Conservation (phyloP, 352 stramenopile species). For the Pythium pyrilobum region DNA sequence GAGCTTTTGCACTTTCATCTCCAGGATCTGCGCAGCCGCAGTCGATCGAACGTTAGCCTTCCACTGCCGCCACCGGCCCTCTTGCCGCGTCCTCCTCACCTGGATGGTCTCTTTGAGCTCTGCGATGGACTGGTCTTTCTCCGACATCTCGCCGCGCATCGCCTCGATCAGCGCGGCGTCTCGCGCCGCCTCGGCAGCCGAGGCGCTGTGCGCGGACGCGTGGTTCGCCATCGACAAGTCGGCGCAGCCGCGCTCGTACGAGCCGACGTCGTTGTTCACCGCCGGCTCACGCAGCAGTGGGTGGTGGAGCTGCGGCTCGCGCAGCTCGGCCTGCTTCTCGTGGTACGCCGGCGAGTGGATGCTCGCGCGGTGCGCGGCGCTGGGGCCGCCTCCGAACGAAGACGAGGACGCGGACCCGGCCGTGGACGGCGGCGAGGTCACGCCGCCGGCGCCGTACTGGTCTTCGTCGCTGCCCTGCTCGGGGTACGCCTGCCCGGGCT, state of each 20-base stretch:
- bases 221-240: conserved; percentile 16
- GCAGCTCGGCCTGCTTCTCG: conserved; percentile 37
- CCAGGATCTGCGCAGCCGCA: conserved; percentile 65
- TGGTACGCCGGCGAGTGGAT: conserved; percentile 9
- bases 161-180: conserved; percentile 21
- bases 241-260: conserved; percentile 9
- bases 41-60: neutral
- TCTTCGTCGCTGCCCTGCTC: conserved; percentile 38
- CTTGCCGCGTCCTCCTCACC: conserved; percentile 13
- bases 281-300: conserved; percentile 26
- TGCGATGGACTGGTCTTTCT: conserved; percentile 78
- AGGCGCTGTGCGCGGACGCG: neutral
- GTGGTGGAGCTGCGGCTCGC: conserved; percentile 28
- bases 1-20: conserved; percentile 94
- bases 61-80: neutral
- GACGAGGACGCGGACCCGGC: neutral
- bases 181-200: neutral
- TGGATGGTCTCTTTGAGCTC: conserved; percentile 88
- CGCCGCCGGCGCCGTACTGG: neutral
- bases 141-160: conserved; percentile 35
- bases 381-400: neutral
- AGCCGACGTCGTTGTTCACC: conserved; percentile 14
- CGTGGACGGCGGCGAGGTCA: conserved; percentile 12
- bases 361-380: neutral
- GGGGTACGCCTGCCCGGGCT: conserved; percentile 1